Evolutionary conservation across 2,329 filamentous ascomycete genomes (phyloP).

Genomic region (Nothophaeocryptopus gaeumannii): DNA sequence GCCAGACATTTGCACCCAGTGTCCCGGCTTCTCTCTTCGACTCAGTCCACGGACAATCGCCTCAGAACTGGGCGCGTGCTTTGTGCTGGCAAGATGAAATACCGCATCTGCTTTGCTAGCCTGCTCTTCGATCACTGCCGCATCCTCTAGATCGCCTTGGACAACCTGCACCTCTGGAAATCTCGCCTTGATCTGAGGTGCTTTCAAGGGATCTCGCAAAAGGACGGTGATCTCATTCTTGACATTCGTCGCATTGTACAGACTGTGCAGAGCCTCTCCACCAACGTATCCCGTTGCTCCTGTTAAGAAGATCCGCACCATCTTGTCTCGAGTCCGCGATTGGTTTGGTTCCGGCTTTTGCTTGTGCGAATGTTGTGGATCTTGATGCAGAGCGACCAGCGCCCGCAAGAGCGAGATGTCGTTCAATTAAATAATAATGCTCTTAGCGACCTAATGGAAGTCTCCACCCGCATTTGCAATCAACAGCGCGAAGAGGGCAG

Average conservation of each 20-base stretch:
- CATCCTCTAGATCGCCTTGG: slow-evolving; percentile 14
- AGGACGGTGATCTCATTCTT: background rate
- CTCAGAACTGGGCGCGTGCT: slow-evolving; percentile 3
- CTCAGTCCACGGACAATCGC: slow-evolving; percentile 4
- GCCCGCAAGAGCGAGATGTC: too few species aligned
- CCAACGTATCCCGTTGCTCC: slow-evolving; percentile 13
- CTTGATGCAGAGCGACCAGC: too few species aligned
- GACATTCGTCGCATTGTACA: background rate
- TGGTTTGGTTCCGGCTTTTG: too few species aligned
- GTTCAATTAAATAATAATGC: too few species aligned
- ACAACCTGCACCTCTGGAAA: slow-evolving; percentile 10
- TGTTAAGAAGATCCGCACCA: slow-evolving; percentile 2
- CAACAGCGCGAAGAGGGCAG: too few species aligned
- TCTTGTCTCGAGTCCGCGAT: background rate
- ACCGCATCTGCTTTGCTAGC: slow-evolving; percentile 11
- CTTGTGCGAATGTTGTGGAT: too few species aligned
- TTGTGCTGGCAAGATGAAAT: slow-evolving; percentile 10
- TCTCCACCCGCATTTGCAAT: too few species aligned
- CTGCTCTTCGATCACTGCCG: slow-evolving; percentile 6
- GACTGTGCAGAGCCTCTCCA: slow-evolving; percentile 7
- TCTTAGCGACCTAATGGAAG: too few species aligned
- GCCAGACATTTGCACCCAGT: slow-evolving; percentile 51
- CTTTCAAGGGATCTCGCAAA: slow-evolving; percentile 8
- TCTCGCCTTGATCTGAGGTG: slow-evolving; percentile 5
- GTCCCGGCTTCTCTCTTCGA: slow-evolving; percentile 5